phyloP scores from a whole-genome alignment of 305 asterid genomes.

The Solanum hybrid region DNA sequence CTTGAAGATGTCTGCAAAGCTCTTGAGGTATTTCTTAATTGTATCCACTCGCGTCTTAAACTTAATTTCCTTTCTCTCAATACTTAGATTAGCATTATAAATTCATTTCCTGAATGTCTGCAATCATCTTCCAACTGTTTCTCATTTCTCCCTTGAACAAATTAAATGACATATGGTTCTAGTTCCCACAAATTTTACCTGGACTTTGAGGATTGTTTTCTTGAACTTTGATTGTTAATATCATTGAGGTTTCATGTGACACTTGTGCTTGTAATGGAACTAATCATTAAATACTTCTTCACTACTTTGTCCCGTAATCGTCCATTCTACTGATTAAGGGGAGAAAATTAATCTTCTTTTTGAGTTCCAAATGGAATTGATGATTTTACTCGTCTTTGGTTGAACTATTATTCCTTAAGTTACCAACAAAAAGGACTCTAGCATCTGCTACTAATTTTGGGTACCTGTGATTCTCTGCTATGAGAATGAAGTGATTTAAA shows the following conservation, averaged over 20 bases:
- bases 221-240: neutral
- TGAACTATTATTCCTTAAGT: neutral
- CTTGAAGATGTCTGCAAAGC: slow-evolving; percentile 66
- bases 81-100: neutral
- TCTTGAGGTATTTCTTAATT: slow-evolving; percentile 46
- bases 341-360: neutral
- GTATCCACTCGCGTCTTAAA: neutral
- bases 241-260: neutral
- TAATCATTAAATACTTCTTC: neutral
- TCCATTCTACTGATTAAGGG: neutral
- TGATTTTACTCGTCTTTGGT: neutral
- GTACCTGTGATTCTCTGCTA: neutral
- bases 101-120: neutral
- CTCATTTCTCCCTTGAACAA: neutral
- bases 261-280: neutral
- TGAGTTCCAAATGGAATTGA: neutral
- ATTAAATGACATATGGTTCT: neutral
- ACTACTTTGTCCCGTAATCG: neutral
- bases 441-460: neutral
- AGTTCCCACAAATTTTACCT: neutral
- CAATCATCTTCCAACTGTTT: neutral
- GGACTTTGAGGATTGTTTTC: neutral
- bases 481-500: neutral
- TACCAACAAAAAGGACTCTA: neutral
- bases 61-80: neutral